Base-by-base conservation (phyloP, 1,284 basidiomycete species). In the Cutaneotrichosporon cavernicola region DNA sequence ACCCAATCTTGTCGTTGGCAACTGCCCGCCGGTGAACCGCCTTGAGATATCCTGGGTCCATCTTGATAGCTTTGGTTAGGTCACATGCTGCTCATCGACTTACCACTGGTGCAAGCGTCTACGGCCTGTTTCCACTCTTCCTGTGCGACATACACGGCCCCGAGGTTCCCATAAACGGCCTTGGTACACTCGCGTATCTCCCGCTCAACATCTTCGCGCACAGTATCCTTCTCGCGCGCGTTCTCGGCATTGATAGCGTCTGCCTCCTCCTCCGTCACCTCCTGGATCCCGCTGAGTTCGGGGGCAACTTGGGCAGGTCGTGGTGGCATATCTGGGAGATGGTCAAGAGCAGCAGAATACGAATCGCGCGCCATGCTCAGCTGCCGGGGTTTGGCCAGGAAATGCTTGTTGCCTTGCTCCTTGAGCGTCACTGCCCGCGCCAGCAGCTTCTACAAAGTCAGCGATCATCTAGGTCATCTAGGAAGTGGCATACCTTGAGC, bases 41-140 rank as follows among this genome's bases (percentile, higher is more conserved):
- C 79, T 97, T 98, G 68, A 89, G 77, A 75, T 98, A 97, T 14
- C 81, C 76, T 5, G 91, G 89, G 71, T 96, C 90, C 73, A 97
- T 91, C 22, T 84, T 79, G 14, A 99, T 84, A 8, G 96, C 95
- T 96, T 70, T 63, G 6, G n/a, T 47, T 52, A 16, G 36, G 26
- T 18, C 26, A 8, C 16, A 26, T 26, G 46, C 40, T 5, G 36
- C 6, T 7, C 18, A 11, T 50, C 26, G 34, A n/a, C 51, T 43
- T 21, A 75, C 78, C 76, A 59, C 75, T 71, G 8, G 73, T 75
- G 63, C 79, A 79, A 13, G 85, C 65, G 75, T 85, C 72, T 4
- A 76, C 77, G 2, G 75, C 74, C 56, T 79, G 77, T 58, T 79
- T 82, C 22, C 82, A 81, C 40, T 76, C 70, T 31, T 72, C 72